Base-by-base conservation (phyloP, 1,284 basidiomycete species). In the Tranzscheliella williamsii region DNA sequence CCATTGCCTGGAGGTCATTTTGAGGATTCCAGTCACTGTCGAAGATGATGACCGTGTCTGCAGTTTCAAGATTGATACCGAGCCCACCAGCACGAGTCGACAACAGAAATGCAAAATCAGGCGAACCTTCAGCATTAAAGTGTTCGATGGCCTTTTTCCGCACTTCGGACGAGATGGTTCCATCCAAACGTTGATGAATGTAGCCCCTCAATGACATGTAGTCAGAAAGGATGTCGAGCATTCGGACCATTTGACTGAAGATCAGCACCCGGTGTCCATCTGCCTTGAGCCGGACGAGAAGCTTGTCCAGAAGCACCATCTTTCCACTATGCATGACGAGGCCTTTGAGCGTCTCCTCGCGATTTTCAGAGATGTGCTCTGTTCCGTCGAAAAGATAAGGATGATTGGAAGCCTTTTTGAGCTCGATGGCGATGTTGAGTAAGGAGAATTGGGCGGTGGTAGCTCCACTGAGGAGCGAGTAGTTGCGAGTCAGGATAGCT, bases 1-100 rank as follows among this genome's bases (percentile, higher is more conserved):
- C 95, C 95, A 98, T 98, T 13, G 94, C 94, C 80, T 99, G 94
- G 54, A 98, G 80, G 78, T 98, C 94, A 79, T 97, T 97, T 79
- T 97, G 94, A 17, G 94, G 94, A 79, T 97, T 94, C 91, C 90
- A 82, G 72, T 81, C 79, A 43, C 72, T 76, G 83, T 98, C 94
- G 78, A 96, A 98, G 78, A 98, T 97, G 80, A 98, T 94, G 72
- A 98, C 94, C 1, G 94, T 99, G 79, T 99, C 87, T 11, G 94
- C 94, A 27, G 92, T 94, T 81, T 95, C 75, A 26, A 75, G 63
- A 33, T 74, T 76, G 65, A 76, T 77, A n/a, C 74, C 76, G 23
- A 77, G 55, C n/a, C 75, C 76, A 24, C 72, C 73, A 11, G 72
- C 71, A 18, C 69, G 69, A n/a, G 70, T 75, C 11, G 71, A 73